phyloP scores from a whole-genome alignment of 2,329 filamentous ascomycete genomes.

The Cryphonectria parasitica region DNA sequence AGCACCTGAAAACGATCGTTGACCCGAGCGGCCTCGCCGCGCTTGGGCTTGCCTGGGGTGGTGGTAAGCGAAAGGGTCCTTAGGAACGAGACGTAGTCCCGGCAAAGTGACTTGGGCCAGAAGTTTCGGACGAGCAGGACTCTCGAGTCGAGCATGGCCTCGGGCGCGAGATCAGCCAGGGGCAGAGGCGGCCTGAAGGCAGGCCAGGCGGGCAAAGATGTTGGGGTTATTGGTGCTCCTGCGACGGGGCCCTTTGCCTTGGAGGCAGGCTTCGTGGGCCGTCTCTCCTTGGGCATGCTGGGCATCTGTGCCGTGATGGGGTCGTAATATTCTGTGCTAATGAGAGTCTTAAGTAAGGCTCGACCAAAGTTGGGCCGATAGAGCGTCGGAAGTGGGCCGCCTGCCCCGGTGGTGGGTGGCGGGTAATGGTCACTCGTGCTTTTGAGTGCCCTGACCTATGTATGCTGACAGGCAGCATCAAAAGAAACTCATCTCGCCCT shows the following conservation, averaged over 20 bases:
- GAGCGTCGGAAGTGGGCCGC: background rate
- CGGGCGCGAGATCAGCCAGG: slow-evolving; percentile 63
- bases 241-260: slow-evolving; percentile 24
- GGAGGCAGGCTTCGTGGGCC: slow-evolving; percentile 31
- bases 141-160: slow-evolving; percentile 61
- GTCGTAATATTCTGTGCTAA: background rate
- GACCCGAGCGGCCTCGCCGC: slow-evolving; percentile 79
- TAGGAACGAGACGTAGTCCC: slow-evolving; percentile 75
- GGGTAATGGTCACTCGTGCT: background rate
- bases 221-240: slow-evolving; percentile 29
- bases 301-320: slow-evolving; percentile 15
- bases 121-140: slow-evolving; percentile 76
- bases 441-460: background rate
- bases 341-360: background rate
- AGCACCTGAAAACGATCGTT: slow-evolving; percentile 89
- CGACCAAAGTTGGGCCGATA: background rate
- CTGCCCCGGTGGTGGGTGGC: background rate
- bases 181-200: slow-evolving; percentile 70
- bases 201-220: slow-evolving; percentile 65
- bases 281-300: slow-evolving; percentile 24
- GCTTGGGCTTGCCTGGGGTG: slow-evolving; percentile 77
- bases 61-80: slow-evolving; percentile 71
- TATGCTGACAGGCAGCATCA: background rate
- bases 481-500: background rate
- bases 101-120: slow-evolving; percentile 75